phyloP scores from a whole-genome alignment of 371 early-diverging fungal genomes.

The Apophysomyces variabilis region DNA sequence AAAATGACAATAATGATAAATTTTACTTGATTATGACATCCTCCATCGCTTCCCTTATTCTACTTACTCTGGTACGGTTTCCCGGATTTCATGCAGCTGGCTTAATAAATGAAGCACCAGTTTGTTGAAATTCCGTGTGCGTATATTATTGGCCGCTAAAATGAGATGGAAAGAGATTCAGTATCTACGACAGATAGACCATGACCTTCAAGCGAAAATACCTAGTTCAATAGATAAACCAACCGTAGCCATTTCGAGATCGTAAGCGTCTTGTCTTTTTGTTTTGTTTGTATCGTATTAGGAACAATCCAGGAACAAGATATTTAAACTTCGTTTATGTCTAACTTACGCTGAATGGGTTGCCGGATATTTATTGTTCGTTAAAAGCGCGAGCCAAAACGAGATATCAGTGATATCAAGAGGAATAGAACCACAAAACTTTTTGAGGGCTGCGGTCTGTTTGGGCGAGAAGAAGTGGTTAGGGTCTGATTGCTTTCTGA shows the following conservation, averaged over 20 bases:
- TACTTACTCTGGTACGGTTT: slow-evolving; percentile 54
- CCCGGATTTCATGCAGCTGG: slow-evolving; percentile 57
- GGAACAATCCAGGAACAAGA: too few relatives aligned
- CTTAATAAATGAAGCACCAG: slow-evolving; percentile 64
- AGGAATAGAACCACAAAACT: slow-evolving; percentile 43
- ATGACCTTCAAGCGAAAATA: slow-evolving; percentile 24
- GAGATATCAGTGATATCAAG: slow-evolving; percentile 32
- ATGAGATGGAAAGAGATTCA: too few relatives aligned
- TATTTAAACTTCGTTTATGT: not conserved
- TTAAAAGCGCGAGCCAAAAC: slow-evolving; percentile 51
- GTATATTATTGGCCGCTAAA: slow-evolving; percentile 65
- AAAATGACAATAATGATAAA: not conserved
- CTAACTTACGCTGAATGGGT: slow-evolving; percentile 48
- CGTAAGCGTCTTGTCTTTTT: slow-evolving; percentile 72
- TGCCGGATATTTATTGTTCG: slow-evolving; percentile 52
- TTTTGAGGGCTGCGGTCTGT: slow-evolving; percentile 50
- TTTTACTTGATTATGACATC: too few relatives aligned
- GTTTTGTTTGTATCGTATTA: not conserved
- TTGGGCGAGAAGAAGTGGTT: slow-evolving; percentile 38
- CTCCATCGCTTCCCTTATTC: too few relatives aligned
- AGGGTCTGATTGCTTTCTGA: slow-evolving; percentile 30
- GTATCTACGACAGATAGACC: too few relatives aligned
- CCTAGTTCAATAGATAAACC: slow-evolving; percentile 68
- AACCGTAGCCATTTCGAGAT: slow-evolving; percentile 72
- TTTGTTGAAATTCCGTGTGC: slow-evolving; percentile 72